Percentiles rank a stretch among this genome's conserved stretches.
Conservation (phyloP, 345 rosid species). For the Citrus glauca region DNA sequence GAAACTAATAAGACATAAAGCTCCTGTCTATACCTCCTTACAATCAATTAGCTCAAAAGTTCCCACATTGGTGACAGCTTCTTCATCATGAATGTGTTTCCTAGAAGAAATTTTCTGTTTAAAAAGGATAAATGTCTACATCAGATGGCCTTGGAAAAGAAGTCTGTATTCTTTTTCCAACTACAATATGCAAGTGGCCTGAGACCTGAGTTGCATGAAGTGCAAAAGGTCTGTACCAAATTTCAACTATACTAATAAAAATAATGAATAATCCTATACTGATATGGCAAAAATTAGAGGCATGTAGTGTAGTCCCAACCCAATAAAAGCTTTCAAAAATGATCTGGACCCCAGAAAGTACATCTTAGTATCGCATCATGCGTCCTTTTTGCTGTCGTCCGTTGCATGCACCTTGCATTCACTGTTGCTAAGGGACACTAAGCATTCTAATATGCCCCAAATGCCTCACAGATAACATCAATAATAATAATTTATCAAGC, state of each 20-base stretch:
- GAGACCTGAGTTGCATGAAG: neutral
- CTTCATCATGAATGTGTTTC: slow-evolving; percentile 28
- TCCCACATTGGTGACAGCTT: slow-evolving; percentile 30
- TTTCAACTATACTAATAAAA: neutral
- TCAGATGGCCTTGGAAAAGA: slow-evolving; percentile 25
- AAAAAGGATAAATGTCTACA: slow-evolving; percentile 30
- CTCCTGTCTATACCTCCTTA: slow-evolving; percentile 33
- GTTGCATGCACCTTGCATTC: neutral
- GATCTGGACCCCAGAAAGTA: neutral
- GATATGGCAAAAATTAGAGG: neutral
- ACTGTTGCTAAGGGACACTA: neutral
- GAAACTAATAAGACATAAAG: slow-evolving; percentile 12
- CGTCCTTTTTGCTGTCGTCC: neutral
- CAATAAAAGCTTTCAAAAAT: neutral
- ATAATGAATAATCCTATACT: neutral
- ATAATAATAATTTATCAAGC: slow-evolving; percentile 5
- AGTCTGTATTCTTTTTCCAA: slow-evolving; percentile 11
- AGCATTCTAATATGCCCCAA: neutral
- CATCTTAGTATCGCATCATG: neutral
- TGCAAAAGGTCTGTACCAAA: slow-evolving; percentile 3
- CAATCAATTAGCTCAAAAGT: slow-evolving; percentile 35
- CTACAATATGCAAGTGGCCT: slow-evolving; percentile 12
- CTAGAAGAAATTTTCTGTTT: slow-evolving; percentile 30
- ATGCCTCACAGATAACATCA: neutral
- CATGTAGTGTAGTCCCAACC: neutral